phyloP scores from a whole-genome alignment of 2,329 filamentous ascomycete genomes.

The Colletotrichum zoysiae region DNA sequence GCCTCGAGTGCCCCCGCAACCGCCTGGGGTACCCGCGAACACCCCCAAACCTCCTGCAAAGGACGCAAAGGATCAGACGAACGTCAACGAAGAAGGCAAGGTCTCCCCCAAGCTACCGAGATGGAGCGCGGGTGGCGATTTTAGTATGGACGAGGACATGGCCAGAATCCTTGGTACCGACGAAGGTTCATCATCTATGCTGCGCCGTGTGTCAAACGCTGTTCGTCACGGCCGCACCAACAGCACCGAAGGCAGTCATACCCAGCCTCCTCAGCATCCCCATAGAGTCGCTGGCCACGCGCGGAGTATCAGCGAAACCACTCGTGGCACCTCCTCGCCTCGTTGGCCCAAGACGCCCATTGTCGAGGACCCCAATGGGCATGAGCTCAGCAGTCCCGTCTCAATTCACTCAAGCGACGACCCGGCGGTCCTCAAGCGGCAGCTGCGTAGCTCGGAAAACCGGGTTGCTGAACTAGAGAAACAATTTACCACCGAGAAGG shows the following conservation, averaged over 20 bases:
- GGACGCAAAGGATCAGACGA: conserved; percentile 65
- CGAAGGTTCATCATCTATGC: conserved; percentile 81
- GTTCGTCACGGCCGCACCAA: conserved; percentile 92
- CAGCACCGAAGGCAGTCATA: conserved; percentile 73
- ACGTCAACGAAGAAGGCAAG: conserved; percentile 58
- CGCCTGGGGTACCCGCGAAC: conserved; percentile 56
- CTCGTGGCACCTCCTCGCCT: conserved; percentile 72
- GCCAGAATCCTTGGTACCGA: conserved; percentile 86
- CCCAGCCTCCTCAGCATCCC: conserved; percentile 33
- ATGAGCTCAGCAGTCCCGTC: conserved; percentile 79
- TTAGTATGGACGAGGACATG: conserved; percentile 97
- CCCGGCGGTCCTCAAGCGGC: conserved; percentile 75
- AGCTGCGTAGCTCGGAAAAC: conserved; percentile 85
- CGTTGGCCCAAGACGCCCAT: conserved; percentile 79
- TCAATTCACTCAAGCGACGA: conserved; percentile 75
- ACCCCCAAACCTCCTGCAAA: conserved; percentile 56
- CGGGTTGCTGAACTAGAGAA: conserved; percentile 87
- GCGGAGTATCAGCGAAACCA: conserved; percentile 76
- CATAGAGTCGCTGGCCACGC: conserved; percentile 59
- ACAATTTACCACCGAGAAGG: conserved; percentile 76
- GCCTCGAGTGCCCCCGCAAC: conserved; percentile 67
- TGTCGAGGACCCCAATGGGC: conserved; percentile 60
- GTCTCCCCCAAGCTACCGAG: conserved; percentile 76
- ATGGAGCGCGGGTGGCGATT: conserved; percentile 85
- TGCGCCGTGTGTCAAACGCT: conserved; percentile 91